Conservation (phyloP, 495 filamentous ascomycete genomes). For the Aspergillus diversus region DNA sequence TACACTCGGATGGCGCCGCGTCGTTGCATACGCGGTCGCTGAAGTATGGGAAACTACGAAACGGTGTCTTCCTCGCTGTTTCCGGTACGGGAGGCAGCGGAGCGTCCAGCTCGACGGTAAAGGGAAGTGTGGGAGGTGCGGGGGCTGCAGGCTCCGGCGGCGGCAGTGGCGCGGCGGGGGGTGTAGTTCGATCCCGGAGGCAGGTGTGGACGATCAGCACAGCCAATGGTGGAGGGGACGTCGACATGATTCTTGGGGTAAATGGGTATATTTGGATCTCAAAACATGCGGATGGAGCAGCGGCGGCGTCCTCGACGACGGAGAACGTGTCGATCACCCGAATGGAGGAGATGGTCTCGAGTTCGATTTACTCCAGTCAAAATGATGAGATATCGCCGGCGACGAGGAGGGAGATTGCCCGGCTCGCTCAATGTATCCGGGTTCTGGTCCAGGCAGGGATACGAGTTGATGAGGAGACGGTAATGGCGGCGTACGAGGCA, state of each 20-base stretch:
- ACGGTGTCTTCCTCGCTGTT: slow-evolving; percentile 85
- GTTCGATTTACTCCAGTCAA: slow-evolving; percentile 84
- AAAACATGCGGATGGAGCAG: slow-evolving; percentile 66
- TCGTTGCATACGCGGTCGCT: slow-evolving; percentile 85
- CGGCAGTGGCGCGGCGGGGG: neutral
- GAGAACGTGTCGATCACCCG: slow-evolving; percentile 69
- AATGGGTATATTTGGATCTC: slow-evolving; percentile 96
- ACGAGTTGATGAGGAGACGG: slow-evolving; percentile 89
- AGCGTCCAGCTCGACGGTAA: slow-evolving; percentile 35
- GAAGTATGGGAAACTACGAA: slow-evolving; percentile 93
- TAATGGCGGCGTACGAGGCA: slow-evolving; percentile 79
- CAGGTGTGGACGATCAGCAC: slow-evolving; percentile 85
- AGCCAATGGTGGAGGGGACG: slow-evolving; percentile 68
- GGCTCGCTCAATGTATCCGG: slow-evolving; percentile 76
- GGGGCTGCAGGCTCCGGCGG: slow-evolving; percentile 26
- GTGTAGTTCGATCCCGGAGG: slow-evolving; percentile 72
- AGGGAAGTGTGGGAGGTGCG: slow-evolving; percentile 35
- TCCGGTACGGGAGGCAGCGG: slow-evolving; percentile 77
- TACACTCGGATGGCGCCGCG: slow-evolving; percentile 80
- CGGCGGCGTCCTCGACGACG: slow-evolving; percentile 48
- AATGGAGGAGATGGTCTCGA: slow-evolving; percentile 77
- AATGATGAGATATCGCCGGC: slow-evolving; percentile 78
- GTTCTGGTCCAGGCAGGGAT: slow-evolving; percentile 80
- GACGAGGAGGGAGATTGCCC: slow-evolving; percentile 85
- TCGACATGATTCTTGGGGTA: slow-evolving; percentile 89